Conservation (phyloP, 352 stramenopile genomes). For the Plasmopara viticola region DNA sequence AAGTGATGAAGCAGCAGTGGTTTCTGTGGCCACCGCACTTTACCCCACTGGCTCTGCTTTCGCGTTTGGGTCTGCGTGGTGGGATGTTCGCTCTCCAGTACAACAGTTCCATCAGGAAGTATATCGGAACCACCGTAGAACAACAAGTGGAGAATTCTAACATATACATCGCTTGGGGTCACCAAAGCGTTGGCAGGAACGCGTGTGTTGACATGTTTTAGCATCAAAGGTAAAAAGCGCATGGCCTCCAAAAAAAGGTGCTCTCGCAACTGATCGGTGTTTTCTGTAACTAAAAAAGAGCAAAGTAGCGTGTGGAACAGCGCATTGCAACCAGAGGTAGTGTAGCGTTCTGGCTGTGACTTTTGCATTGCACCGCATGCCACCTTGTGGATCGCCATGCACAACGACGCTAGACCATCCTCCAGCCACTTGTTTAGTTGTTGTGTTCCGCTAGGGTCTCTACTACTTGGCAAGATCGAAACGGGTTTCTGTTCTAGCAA, state of each 20-base stretch:
- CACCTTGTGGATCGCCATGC: slow-evolving; percentile 82
- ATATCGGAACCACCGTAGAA: slow-evolving; percentile 75
- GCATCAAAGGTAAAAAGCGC: slow-evolving; percentile 68
- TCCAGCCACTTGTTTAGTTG: slow-evolving; percentile 52
- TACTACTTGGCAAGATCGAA: slow-evolving; percentile 6
- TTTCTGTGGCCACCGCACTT: slow-evolving; percentile 71
- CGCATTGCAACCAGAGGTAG: slow-evolving; percentile 62
- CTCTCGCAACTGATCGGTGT: slow-evolving; percentile 58
- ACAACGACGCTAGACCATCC: slow-evolving; percentile 64
- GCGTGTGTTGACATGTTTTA: slow-evolving; percentile 40
- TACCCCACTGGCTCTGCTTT: slow-evolving; percentile 81
- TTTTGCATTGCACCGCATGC: slow-evolving; percentile 79
- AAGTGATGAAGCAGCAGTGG: slow-evolving; percentile 69
- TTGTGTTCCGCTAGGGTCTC: slow-evolving; percentile 15
- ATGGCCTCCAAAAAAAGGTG: slow-evolving; percentile 65
- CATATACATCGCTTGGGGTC: slow-evolving; percentile 18
- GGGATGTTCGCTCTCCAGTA: slow-evolving; percentile 69
- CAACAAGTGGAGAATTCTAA: slow-evolving; percentile 53
- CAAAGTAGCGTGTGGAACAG: slow-evolving; percentile 78
- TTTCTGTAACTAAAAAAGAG: slow-evolving; percentile 54
- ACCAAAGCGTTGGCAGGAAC: slow-evolving; percentile 23
- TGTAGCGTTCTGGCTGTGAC: slow-evolving; percentile 74
- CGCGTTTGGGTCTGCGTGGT: slow-evolving; percentile 83
- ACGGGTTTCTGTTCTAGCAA: slow-evolving; percentile 30
- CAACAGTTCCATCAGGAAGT: slow-evolving; percentile 51